Percentiles rank a stretch among this genome's conserved stretches.
Conservation (phyloP, 2,329 filamentous ascomycete species). For the Fusarium heterosporum region DNA sequence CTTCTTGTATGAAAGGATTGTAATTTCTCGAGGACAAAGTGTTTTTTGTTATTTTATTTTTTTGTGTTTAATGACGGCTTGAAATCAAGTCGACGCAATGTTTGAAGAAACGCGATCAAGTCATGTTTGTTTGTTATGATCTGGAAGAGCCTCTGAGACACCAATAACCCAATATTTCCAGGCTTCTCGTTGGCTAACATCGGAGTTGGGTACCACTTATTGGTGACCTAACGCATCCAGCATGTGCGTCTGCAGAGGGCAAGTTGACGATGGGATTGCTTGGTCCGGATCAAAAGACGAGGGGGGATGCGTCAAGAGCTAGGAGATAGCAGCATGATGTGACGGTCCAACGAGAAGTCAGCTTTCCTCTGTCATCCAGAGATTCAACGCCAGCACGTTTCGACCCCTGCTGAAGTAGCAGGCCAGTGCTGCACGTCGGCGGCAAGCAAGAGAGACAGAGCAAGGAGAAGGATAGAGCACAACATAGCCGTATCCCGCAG, state of each 20-base stretch:
- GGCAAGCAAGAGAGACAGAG: constrained; percentile 35
- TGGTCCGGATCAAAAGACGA: constrained; percentile 32
- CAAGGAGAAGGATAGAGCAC: constrained; percentile 12
- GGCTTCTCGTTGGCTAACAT: constrained; percentile 21
- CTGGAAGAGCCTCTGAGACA: constrained; percentile 41
- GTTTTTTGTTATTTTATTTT: neutral
- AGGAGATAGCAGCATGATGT: constrained; percentile 25
- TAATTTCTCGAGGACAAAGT: neutral
- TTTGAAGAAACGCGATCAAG: constrained; percentile 34
- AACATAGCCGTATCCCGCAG: constrained; percentile 20
- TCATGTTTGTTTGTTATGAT: constrained; percentile 45
- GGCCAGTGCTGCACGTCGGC: constrained; percentile 32
- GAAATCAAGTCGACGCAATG: constrained; percentile 10
- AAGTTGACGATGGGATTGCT: constrained; percentile 34
- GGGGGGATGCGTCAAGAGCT: constrained; percentile 22
- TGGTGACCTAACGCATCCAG: constrained; percentile 26
- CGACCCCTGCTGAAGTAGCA: constrained; percentile 31
- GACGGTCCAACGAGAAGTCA: constrained; percentile 33
- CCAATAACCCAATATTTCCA: constrained; percentile 24
- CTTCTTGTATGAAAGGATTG: constrained; percentile 15
- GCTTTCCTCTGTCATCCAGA: constrained; percentile 21
- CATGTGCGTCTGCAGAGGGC: constrained; percentile 30
- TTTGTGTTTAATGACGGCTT: constrained; percentile 14
- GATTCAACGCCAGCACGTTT: constrained; percentile 33
- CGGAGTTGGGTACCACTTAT: constrained; percentile 34